Base-by-base conservation (phyloP, 306 rosid species). In the Argentina anserina region DNA sequence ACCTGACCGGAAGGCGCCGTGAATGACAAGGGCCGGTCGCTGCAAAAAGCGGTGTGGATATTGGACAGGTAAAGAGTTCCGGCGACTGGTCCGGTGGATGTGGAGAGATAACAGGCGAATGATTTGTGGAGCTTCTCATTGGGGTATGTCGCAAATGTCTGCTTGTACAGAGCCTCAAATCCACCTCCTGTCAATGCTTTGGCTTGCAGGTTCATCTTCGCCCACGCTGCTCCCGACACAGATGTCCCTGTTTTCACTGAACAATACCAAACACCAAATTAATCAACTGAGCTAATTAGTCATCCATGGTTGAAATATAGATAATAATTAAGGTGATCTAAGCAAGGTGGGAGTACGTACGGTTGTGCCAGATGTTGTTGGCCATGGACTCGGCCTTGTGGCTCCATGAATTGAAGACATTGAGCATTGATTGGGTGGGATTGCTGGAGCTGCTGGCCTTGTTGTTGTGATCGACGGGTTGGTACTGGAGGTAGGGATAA, bases 101-200 rank as follows among this genome's bases (percentile, higher is more conserved):
- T 82, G 17, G 88, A 87, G 2, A 87, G 86, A 39, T 87, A 87
- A 60, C 90, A 80, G 23, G 90, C 88, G 23, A 81, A 87, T 15
- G 83, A 79, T 66, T 82, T 84, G 73, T 58, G 72, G 6, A 84
- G 85, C 74, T 75, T 80, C 76, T 87, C 90, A 26, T 79, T 80
- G 0, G 80, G 85, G 50, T 62, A 53, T 14, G 86, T 84, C 1
- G 68, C 55, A 49, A 87, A 87, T 20, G 76, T 75, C 43, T 84
- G 90, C 76, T 70, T 81, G 79, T 74, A 87, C 0, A 84, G 65
- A 5, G 85, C 47, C 78, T 87, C 88, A 17, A 76, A 87, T 43
- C 88, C 90, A 3, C 90, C 90, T 42, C 83, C 90, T 13, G 83
- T 77, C 20, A 87, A 31, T 6, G 86, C 88, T 77, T 87, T 87